Conservation (phyloP, 257 asterid genomes). For the Petunia axillaris region DNA sequence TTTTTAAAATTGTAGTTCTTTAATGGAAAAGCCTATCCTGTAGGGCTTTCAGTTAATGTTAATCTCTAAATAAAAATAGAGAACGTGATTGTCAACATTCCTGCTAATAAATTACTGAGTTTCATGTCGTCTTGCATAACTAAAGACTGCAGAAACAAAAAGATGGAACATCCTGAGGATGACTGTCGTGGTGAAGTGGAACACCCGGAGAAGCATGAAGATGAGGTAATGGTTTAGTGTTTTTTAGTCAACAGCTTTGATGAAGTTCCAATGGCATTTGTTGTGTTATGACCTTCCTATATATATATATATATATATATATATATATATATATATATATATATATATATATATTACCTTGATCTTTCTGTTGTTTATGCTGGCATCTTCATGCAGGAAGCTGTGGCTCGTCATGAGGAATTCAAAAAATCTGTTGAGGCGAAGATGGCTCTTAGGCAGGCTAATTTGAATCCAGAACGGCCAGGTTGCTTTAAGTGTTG, state of each 20-base stretch:
- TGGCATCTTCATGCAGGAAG: constrained; percentile 63
- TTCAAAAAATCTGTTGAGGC: constrained; percentile 84
- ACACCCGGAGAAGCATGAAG: constrained; percentile 69
- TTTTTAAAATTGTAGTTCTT: not conserved
- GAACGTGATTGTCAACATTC: not conserved
- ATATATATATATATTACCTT: not conserved
- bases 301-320: too few species aligned
- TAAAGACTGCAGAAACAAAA: not conserved
- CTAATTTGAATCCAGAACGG: constrained; percentile 85
- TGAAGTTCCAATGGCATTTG: not conserved
- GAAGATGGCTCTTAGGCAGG: constrained; percentile 71
- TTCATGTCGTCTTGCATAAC: constrained; percentile 23
- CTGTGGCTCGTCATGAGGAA: constrained; percentile 90
- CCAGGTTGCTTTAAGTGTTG: constrained; percentile 60
- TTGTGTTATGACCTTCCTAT: not conserved
- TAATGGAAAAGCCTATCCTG: not conserved
- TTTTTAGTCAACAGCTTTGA: constrained; percentile 14
- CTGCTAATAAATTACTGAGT: not conserved
- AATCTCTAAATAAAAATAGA: not conserved
- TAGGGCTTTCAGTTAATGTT: constrained; percentile 5
- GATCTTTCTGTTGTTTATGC: not conserved
- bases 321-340: too few species aligned
- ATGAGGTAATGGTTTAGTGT: constrained; percentile 48
- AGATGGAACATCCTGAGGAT: constrained; percentile 82
- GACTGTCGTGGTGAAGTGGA: constrained; percentile 52